Base-by-base conservation (phyloP, 2,329 filamentous ascomycete genomes). In the Lachnellula occidentalis region DNA sequence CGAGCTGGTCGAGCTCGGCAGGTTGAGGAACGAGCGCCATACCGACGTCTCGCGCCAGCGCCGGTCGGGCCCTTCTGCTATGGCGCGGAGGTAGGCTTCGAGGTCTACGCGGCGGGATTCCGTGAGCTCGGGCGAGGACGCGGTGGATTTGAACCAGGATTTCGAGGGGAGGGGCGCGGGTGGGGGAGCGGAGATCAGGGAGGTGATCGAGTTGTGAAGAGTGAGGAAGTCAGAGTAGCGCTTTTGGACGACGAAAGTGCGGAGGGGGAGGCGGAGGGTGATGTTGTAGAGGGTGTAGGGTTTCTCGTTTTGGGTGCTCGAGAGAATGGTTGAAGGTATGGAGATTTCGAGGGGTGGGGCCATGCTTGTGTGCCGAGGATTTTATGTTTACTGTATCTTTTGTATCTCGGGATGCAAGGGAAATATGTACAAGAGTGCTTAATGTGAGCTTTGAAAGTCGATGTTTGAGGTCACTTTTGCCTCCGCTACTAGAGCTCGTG, bases 261-360 rank as follows among this genome's bases (percentile, higher is more conserved):
- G 83, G 14, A 92, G 79, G 0, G 89, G 88, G 1, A 91, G 83
- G 49, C 87, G 84, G 56, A 94, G 77, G 21, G 83, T 85, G 70
- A 92, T 86, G 70, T 89, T 88, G 76, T 92, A 92, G 60, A 86
- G 79, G 0, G 88, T 92, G 70, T 83, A 90, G 58, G 79, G 76
- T 60, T 78, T 77, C 59, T 78, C 75, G 59, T 76, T 76, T 55
- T 78, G 73, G 51, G 74, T 56, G 3, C 70, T 70, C 50, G 78
- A 76, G 55, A 81, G 71, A 59, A 80, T 83, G 48, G 83, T 85
- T n/a, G 81, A 81, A 11, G 83, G 83, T 61, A 87, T 86, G 57
- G 80, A 81, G 67, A 87, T 84, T 67, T 87, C 83, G 67, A 80
- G 77, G 39, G 83, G 81, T 50, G 83, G 82, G 58, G 81, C 80